Percentiles rank a stretch among this genome's conserved stretches.
phyloP scores from a whole-genome alignment of 305 asterid genomes.

The Solanum hybrid region DNA sequence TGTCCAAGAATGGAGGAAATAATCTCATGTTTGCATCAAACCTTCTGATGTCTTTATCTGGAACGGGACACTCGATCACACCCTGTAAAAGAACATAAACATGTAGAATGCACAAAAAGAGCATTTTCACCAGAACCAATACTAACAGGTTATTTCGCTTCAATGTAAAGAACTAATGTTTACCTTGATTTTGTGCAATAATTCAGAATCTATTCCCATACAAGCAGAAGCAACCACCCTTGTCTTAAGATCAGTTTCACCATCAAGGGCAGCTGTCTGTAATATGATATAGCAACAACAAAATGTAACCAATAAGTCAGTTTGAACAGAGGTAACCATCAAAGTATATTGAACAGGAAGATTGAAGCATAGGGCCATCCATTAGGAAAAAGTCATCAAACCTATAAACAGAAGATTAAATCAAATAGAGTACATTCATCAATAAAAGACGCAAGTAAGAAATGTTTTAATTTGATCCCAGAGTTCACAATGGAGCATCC shows the following conservation, averaged over 20 bases:
- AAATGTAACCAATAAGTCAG: background rate
- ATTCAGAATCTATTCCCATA: constrained; percentile 85
- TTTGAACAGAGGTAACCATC: background rate
- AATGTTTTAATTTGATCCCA: background rate
- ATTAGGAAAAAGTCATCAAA: constrained; percentile 1
- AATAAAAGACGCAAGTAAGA: background rate
- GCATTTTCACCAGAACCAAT: background rate
- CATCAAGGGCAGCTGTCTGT: constrained; percentile 95
- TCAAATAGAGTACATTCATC: background rate
- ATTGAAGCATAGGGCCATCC: background rate
- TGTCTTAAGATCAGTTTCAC: constrained; percentile 97
- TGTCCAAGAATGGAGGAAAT: constrained; percentile 96
- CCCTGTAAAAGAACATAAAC: constrained; percentile 48
- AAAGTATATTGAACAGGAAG: background rate
- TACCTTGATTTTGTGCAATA: constrained; percentile 92
- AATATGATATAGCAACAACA: constrained; percentile 3
- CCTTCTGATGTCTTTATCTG: constrained; percentile 92
- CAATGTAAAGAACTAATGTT: background rate
- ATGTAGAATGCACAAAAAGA: background rate
- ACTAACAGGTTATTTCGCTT: background rate
- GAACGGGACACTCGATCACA: constrained; percentile 87
- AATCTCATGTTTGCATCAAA: constrained; percentile 91
- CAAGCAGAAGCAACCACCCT: constrained; percentile 85
- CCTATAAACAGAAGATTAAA: background rate
- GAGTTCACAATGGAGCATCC: background rate